Evolutionary conservation across 805 yeast genomes (phyloP).

Genomic region (Saturnispora bothae): DNA sequence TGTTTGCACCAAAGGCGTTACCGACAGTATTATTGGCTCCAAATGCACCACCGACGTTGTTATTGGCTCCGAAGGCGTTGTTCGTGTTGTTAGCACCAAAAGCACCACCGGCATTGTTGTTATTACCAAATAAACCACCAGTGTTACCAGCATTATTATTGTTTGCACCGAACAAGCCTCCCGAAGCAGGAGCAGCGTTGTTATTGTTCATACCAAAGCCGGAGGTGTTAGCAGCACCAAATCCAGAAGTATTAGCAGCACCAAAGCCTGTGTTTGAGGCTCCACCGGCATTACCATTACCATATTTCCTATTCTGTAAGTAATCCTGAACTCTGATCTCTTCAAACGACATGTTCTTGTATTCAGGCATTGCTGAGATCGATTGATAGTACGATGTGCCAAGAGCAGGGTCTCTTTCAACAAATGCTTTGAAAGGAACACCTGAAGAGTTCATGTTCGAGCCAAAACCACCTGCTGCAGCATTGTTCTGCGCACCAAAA

Average conservation of each 20-base stretch:
- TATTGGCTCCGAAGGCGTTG: neutral
- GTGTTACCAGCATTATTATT: slow-evolving; percentile 22
- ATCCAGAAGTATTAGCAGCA: slow-evolving; percentile 12
- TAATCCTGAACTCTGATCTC: slow-evolving; percentile 88
- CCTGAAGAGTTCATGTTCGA: slow-evolving; percentile 8
- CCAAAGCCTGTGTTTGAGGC: slow-evolving; percentile 26
- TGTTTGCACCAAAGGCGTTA: slow-evolving; percentile 13
- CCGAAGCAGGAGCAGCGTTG: neutral
- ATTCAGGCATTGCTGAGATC: slow-evolving; percentile 85
- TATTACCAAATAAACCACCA: slow-evolving; percentile 2
- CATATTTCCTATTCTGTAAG: slow-evolving; percentile 55
- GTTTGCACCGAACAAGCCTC: slow-evolving; percentile 25
- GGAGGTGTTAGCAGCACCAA: slow-evolving; percentile 9
- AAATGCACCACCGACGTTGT: slow-evolving; percentile 25
- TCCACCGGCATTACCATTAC: slow-evolving; percentile 36
- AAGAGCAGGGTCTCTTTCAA: slow-evolving; percentile 62
- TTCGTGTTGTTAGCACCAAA: neutral
- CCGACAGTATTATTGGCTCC: slow-evolving; percentile 22
- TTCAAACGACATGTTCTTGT: slow-evolving; percentile 68
- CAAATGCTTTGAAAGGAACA: slow-evolving; percentile 51
- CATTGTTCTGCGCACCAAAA: slow-evolving; percentile 29
- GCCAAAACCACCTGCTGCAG: slow-evolving; percentile 14
- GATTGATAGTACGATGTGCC: slow-evolving; percentile 55
- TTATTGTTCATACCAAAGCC: slow-evolving; percentile 11
- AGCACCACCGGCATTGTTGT: slow-evolving; percentile 6